Conservation (phyloP, 805 yeast species). For the Cyberlindnera subsufficiens region DNA sequence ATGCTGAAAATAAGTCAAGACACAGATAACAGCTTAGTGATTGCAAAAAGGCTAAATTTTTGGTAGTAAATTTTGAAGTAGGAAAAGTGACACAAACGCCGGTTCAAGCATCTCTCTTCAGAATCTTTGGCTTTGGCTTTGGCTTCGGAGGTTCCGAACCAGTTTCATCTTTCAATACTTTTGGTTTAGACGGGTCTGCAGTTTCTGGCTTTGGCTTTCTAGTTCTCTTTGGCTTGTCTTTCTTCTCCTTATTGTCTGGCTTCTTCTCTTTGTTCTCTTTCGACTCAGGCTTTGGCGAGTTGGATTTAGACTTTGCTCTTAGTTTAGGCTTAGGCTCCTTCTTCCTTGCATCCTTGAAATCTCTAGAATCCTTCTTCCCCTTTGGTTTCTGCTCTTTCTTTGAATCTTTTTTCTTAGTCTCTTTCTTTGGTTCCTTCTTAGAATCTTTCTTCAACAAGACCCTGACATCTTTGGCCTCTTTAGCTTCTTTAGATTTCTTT, state of each 20-base stretch:
- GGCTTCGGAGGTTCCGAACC: not conserved
- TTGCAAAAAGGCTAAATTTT: too few relatives aligned
- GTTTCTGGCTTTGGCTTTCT: not conserved
- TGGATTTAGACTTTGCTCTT: conserved; percentile 2
- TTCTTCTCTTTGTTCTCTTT: not conserved
- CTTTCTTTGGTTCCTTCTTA: conserved; percentile 1
- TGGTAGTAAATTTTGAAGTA: too few relatives aligned
- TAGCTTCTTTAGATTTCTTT: not conserved
- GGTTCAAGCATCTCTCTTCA: not conserved
- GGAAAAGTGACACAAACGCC: not conserved
- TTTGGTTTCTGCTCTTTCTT: conserved; percentile 1
- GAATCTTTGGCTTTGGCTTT: conserved; percentile 3
- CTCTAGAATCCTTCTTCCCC: conserved; percentile 3
- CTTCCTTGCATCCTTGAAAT: conserved; percentile 5
- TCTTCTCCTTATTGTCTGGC: not conserved
- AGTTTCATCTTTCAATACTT: not conserved
- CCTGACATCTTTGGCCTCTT: conserved; percentile 1
- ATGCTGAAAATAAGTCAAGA: not conserved
- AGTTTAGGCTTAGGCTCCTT: conserved; percentile 3
- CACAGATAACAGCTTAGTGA: too few relatives aligned
- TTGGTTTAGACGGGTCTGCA: not conserved
- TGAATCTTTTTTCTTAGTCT: not conserved
- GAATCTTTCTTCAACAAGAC: not conserved
- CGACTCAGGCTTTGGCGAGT: not conserved
- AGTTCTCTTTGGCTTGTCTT: conserved; percentile 1